These are phyloP conservation scores for Xerocomus nothofagi DNA, from an alignment of 1,284 basidiomycete genomes.

Conservation along the genomic window DNA sequence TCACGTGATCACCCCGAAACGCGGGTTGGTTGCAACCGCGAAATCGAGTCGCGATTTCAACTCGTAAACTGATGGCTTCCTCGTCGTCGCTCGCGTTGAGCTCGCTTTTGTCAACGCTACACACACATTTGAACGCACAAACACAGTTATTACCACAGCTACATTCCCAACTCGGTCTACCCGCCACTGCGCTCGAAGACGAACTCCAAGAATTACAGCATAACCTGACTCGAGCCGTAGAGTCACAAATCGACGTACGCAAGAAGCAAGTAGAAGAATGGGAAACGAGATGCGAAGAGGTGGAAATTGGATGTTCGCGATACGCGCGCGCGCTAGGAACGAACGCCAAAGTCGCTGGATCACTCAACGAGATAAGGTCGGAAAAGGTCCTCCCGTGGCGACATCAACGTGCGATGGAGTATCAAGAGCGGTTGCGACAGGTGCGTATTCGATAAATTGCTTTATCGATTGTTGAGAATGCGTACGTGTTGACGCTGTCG, in stretches of 20 bases:
- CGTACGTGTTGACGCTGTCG: neutral
- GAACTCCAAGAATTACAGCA: constrained; percentile 66
- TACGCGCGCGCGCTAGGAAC: constrained; percentile 69
- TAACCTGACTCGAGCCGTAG: constrained; percentile 67
- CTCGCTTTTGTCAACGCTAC: constrained; percentile 70
- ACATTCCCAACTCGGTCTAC: constrained; percentile 71
- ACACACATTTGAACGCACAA: constrained; percentile 73
- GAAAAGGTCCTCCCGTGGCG: constrained; percentile 63
- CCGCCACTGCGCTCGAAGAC: constrained; percentile 70
- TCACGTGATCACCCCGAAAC: constrained; percentile 25
- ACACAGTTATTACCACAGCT: constrained; percentile 73
- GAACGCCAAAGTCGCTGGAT: constrained; percentile 61
- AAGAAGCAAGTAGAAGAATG: constrained; percentile 70
- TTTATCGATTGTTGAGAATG: neutral
- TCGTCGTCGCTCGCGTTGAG: constrained; percentile 46
- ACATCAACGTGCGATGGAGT: constrained; percentile 61
- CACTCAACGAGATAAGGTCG: constrained; percentile 57
- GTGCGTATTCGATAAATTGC: constrained; percentile 42
- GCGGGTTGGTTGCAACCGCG: constrained; percentile 25
- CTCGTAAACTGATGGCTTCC: constrained; percentile 26
- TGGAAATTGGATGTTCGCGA: constrained; percentile 62
- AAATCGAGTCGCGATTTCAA: constrained; percentile 12
- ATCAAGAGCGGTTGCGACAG: constrained; percentile 75
- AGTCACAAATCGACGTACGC: constrained; percentile 63
- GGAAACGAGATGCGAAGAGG: constrained; percentile 59